These are phyloP conservation scores for Xylaria multiplex DNA, from an alignment of 2,329 filamentous ascomycete genomes.

Conservation along the genomic window DNA sequence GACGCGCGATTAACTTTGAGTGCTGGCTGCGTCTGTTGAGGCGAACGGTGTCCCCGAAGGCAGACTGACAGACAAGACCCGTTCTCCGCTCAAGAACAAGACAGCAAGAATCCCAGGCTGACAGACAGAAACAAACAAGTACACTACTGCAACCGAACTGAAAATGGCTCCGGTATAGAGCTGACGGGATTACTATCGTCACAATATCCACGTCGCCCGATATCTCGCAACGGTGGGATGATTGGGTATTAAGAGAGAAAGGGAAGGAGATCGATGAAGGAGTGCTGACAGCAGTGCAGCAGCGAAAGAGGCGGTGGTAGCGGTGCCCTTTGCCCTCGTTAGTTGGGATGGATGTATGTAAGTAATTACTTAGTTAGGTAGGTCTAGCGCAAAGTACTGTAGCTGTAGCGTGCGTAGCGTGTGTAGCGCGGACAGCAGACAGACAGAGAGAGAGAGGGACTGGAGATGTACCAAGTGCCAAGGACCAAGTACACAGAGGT, in stretches of 20 bases:
- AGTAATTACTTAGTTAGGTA: slow-evolving; percentile 17
- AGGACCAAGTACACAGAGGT: slow-evolving; percentile 25
- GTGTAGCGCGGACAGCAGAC: too few species aligned
- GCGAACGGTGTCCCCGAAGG: slow-evolving; percentile 41
- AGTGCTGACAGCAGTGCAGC: slow-evolving; percentile 29
- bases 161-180: slow-evolving; percentile 15
- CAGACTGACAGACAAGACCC: slow-evolving; percentile 26
- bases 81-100: slow-evolving; percentile 33
- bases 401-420: background rate
- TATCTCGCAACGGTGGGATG: slow-evolving; percentile 14
- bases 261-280: slow-evolving; percentile 18
- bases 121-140: slow-evolving; percentile 7
- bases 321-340: background rate
- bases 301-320: slow-evolving; percentile 31
- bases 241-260: slow-evolving; percentile 21
- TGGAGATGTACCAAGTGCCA: slow-evolving; percentile 28
- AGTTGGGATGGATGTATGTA: slow-evolving; percentile 7
- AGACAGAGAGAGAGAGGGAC: slow-evolving; percentile 26
- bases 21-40: slow-evolving; percentile 54
- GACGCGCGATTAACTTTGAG: slow-evolving; percentile 56
- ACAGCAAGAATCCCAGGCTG: slow-evolving; percentile 10
- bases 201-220: slow-evolving; percentile 15
- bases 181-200: slow-evolving; percentile 9
- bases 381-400: background rate
- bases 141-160: background rate